phyloP scores from a whole-genome alignment of 2,329 filamentous ascomycete genomes.

The Mollisiaceae sp. region DNA sequence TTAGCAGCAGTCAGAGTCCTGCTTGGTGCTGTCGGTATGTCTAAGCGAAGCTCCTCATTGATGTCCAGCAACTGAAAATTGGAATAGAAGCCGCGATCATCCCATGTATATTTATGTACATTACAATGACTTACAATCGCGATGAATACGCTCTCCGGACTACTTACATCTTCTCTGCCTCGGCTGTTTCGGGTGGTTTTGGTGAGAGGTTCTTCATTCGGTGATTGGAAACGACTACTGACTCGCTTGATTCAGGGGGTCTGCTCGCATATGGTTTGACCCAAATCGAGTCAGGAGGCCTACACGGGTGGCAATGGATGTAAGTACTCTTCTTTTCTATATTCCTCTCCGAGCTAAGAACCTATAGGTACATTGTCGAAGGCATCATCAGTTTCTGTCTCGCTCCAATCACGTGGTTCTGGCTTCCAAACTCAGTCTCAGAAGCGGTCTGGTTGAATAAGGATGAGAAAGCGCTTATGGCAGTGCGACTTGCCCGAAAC shows the following conservation, averaged over 20 bases:
- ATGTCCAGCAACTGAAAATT: not conserved
- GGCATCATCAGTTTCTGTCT: conserved; percentile 13
- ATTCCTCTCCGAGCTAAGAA: not conserved
- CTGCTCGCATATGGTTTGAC: conserved; percentile 18
- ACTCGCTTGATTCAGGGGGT: not conserved
- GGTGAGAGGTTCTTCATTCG: not conserved
- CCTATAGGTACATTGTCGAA: conserved; percentile 10
- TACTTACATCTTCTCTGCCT: conserved; percentile 16
- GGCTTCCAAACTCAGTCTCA: conserved; percentile 9
- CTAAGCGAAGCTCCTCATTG: not conserved
- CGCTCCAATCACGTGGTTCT: conserved; percentile 9
- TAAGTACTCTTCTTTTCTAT: not conserved
- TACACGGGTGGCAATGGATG: conserved; percentile 18
- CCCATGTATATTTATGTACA: conserved; percentile 20
- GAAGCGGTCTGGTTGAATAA: conserved; percentile 19
- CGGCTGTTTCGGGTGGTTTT: conserved; percentile 18
- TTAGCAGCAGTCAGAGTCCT: conserved; percentile 21
- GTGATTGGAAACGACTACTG: not conserved
- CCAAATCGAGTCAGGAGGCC: conserved; percentile 11
- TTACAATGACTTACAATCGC: conserved; percentile 21
- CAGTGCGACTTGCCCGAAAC: conserved; percentile 5
- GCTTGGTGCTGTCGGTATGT: conserved; percentile 18
- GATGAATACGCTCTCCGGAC: conserved; percentile 16
- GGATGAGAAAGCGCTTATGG: conserved; percentile 14
- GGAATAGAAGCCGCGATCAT: conserved; percentile 14